A percentile compares a stretch with the other conserved stretches of the same genome.
phyloP scores from a whole-genome alignment of 169 alveolate genomes.

The Hammondia hammondi region DNA sequence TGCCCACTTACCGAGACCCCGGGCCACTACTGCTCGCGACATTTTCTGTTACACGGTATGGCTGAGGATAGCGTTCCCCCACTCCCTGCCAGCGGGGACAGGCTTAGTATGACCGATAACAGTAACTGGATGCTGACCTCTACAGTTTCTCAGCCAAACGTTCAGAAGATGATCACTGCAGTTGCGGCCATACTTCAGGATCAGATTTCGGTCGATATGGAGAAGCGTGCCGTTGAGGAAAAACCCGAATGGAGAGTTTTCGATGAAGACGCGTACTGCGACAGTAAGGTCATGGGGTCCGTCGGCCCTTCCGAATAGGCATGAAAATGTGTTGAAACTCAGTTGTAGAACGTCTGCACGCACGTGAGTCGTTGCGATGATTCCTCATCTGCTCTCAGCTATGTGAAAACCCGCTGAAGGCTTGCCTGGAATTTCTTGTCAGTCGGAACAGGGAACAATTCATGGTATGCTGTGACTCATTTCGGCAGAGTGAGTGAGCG shows the following conservation, averaged over 20 bases:
- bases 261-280: constrained; percentile 32
- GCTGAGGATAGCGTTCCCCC: background rate
- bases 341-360: too few relatives aligned
- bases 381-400: too few relatives aligned
- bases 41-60: background rate
- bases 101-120: constrained; percentile 13
- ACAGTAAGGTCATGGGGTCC: background rate
- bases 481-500: too few relatives aligned
- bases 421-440: too few relatives aligned
- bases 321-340: too few relatives aligned
- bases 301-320: background rate
- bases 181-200: constrained; percentile 11
- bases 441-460: too few relatives aligned
- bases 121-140: constrained; percentile 19
- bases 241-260: constrained; percentile 17
- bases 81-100: background rate
- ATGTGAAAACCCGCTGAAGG: too few relatives aligned
- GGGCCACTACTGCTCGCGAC: background rate
- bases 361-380: too few relatives aligned
- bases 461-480: too few relatives aligned
- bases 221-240: background rate
- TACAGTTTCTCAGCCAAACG: constrained; percentile 26
- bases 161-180: constrained; percentile 34
- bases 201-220: constrained; percentile 37
- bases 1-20: too few relatives aligned